A percentile compares a stretch with the other conserved stretches of the same genome.
These are phyloP conservation scores for Aegilops sharonensis DNA, from an alignment of 176 grass and related monocot genomes.

Conservation along the genomic window DNA sequence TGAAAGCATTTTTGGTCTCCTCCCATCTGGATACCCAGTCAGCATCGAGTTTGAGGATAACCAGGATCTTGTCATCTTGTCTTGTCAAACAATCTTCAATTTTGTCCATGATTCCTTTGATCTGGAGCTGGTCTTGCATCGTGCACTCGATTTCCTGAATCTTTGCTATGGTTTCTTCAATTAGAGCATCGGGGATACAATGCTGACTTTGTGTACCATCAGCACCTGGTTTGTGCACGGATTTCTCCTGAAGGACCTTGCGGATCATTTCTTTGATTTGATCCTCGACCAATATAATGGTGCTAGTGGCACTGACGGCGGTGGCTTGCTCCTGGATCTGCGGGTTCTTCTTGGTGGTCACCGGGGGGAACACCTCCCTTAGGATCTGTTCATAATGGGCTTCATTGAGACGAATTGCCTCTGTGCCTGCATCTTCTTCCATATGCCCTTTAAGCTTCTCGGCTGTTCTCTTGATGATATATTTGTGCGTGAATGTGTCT, in stretches of 20 bases:
- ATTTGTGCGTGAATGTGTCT: fast-evolving
- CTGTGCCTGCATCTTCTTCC: background rate
- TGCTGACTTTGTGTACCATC: background rate
- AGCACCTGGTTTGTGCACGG: background rate
- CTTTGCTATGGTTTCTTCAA: background rate
- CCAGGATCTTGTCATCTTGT: background rate
- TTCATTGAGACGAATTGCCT: background rate
- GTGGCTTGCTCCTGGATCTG: background rate
- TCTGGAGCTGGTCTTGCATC: background rate
- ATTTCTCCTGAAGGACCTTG: background rate
- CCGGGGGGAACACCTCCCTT: background rate
- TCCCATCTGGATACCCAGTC: background rate
- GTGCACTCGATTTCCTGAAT: background rate
- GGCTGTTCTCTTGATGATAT: background rate
- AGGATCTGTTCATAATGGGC: background rate
- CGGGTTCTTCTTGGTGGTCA: background rate
- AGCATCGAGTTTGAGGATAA: background rate
- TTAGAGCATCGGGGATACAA: background rate
- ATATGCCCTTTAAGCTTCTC: background rate
- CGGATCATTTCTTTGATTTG: slow-evolving; percentile 18
- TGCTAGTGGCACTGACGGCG: too few species aligned
- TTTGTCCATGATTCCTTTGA: background rate
- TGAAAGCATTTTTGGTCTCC: background rate
- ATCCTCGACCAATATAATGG: background rate
- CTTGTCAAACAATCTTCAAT: too few species aligned